phyloP scores from a whole-genome alignment of 2,329 filamentous ascomycete genomes.

The Penicillium oxalicum region DNA sequence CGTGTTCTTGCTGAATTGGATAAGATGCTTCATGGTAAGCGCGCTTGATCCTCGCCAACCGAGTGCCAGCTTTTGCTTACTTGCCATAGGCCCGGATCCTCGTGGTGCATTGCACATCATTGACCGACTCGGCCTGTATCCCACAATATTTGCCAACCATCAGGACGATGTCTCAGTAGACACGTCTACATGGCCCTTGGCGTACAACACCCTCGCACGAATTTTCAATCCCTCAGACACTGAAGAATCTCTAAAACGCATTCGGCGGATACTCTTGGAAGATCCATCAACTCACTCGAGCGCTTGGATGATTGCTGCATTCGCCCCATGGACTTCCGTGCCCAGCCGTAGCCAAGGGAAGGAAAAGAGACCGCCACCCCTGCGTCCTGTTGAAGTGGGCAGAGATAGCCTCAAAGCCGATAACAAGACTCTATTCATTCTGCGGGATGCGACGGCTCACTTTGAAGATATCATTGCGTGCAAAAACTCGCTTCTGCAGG shows the following conservation, averaged over 20 bases:
- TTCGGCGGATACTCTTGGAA: conserved; percentile 51
- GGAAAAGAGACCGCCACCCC: conserved; percentile 50
- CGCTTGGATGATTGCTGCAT: conserved; percentile 69
- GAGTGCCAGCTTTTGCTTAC: not conserved
- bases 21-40: conserved; percentile 75
- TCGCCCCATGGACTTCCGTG: conserved; percentile 65
- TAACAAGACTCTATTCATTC: conserved; percentile 66
- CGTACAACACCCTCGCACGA: conserved; percentile 58
- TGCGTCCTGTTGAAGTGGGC: conserved; percentile 58
- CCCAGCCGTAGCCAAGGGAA: conserved; percentile 33
- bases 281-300: conserved; percentile 62
- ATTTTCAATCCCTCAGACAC: conserved; percentile 36
- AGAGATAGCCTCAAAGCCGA: conserved; percentile 73
- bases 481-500: conserved; percentile 42
- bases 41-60: not conserved
- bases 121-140: conserved; percentile 34
- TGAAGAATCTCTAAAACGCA: conserved; percentile 27
- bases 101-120: conserved; percentile 35
- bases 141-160: conserved; percentile 39
- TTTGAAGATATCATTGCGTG: conserved; percentile 56
- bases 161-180: conserved; percentile 51
- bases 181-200: conserved; percentile 54
- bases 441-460: conserved; percentile 60
- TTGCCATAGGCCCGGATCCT: conserved; percentile 33
- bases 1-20: conserved; percentile 79